phyloP scores from a whole-genome alignment of 441 rosid species.

The Metrosideros polymorpha region DNA sequence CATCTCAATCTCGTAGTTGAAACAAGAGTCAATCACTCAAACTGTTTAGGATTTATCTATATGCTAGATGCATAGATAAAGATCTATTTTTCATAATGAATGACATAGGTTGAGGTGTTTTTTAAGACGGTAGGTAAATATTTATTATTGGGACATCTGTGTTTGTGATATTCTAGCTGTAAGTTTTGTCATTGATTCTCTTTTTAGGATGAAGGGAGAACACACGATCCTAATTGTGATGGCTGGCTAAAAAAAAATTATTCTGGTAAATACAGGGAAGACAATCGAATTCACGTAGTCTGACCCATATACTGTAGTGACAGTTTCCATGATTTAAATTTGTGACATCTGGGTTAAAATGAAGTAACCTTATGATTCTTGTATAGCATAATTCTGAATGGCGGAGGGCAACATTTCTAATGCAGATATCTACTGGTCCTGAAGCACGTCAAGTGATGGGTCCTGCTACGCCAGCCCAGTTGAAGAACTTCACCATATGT shows the following conservation, averaged over 20 bases:
- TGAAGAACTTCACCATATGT: slow-evolving; percentile 79
- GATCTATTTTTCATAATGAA: background rate
- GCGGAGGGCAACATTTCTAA: slow-evolving; percentile 8
- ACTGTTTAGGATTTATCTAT: background rate
- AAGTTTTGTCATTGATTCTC: background rate
- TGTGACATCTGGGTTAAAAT: background rate
- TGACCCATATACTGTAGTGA: background rate
- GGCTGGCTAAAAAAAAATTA: background rate
- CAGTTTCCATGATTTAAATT: background rate
- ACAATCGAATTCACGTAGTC: background rate
- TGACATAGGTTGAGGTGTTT: background rate
- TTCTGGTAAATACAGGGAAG: background rate
- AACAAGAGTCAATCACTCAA: background rate
- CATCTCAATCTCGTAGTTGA: background rate
- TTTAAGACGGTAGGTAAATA: background rate
- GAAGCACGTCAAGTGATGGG: slow-evolving; percentile 89
- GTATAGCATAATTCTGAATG: background rate
- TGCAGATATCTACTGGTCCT: slow-evolving; percentile 91
- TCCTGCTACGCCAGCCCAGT: slow-evolving; percentile 77
- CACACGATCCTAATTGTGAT: background rate
- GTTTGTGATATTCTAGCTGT: background rate
- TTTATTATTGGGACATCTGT: background rate
- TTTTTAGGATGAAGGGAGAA: background rate
- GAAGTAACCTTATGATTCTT: background rate
- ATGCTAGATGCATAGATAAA: background rate